Conservation (phyloP, 495 filamentous ascomycete genomes). For the Aspergillus conjunctus region DNA sequence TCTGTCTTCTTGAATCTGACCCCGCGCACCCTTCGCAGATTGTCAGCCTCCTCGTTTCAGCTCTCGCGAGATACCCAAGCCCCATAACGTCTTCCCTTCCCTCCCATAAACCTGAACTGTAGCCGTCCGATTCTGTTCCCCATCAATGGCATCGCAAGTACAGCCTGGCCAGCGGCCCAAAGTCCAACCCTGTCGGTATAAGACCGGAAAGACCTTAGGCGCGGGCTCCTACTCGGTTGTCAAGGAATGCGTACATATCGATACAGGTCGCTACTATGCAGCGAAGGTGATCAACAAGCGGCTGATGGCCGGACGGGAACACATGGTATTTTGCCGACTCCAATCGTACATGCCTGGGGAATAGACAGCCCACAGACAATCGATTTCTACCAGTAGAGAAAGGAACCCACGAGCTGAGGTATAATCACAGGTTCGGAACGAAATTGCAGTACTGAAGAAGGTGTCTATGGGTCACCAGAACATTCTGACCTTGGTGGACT, state of each 20-base stretch:
- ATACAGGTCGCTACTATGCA: slow-evolving; percentile 96
- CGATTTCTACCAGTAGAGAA: not conserved
- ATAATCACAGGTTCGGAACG: slow-evolving; percentile 78
- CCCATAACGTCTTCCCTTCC: not conserved
- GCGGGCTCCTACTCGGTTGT: slow-evolving; percentile 97
- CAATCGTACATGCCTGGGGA: not conserved
- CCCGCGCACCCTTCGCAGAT: not conserved
- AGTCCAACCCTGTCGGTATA: slow-evolving; percentile 85
- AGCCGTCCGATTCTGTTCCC: slow-evolving; percentile 11
- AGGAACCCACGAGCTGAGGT: not conserved
- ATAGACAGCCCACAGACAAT: not conserved
- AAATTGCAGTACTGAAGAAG: slow-evolving; percentile 93
- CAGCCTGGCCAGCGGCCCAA: slow-evolving; percentile 54
- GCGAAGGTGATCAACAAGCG: slow-evolving; percentile 99
- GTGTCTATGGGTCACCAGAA: slow-evolving; percentile 99
- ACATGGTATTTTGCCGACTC: slow-evolving; percentile 70
- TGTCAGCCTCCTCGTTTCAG: not conserved
- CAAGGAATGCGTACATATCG: slow-evolving; percentile 99
- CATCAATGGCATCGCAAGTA: slow-evolving; percentile 43
- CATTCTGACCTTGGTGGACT: slow-evolving; percentile 95
- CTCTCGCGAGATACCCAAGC: not conserved
- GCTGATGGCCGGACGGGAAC: slow-evolving; percentile 94
- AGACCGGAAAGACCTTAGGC: slow-evolving; percentile 96
- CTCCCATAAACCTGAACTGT: not conserved
- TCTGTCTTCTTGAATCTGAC: slow-evolving; percentile 1